Conservation (phyloP, 306 rosid genomes). For the Vigna hirtella region DNA sequence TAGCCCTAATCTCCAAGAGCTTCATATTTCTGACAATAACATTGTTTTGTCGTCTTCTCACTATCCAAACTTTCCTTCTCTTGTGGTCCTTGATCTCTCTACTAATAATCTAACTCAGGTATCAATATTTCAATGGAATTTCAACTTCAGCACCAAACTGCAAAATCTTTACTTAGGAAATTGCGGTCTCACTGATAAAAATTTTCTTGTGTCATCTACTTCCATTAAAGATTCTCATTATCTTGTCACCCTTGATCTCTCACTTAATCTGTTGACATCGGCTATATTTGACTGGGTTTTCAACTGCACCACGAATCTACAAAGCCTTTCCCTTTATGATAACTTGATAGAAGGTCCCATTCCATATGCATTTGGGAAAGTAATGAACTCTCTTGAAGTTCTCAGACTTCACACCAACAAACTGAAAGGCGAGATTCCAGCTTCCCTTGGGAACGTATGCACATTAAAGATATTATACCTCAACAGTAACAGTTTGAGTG, state of each 20-base stretch:
- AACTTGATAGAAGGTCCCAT: conserved; percentile 22
- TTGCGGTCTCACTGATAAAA: not conserved
- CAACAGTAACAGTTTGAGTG: not conserved
- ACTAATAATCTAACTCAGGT: not conserved
- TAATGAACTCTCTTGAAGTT: not conserved
- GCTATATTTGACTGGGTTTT: not conserved
- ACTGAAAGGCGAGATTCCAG: conserved; percentile 23
- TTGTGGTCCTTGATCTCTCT: not conserved
- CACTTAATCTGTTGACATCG: not conserved
- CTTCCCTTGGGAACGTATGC: conserved; percentile 26
- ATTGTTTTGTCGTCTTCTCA: not conserved
- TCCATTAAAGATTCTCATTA: not conserved
- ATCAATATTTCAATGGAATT: not conserved
- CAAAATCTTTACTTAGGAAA: not conserved
- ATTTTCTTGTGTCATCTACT: not conserved
- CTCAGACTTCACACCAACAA: not conserved
- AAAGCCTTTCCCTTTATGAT: accelerated
- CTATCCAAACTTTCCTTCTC: not conserved
- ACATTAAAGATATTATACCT: not conserved
- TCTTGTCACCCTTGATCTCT: not conserved
- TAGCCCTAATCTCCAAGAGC: not conserved
- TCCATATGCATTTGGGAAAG: not conserved
- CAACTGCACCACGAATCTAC: not conserved
- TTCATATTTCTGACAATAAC: not conserved
- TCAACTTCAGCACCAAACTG: conserved; percentile 1